phyloP scores from a whole-genome alignment of 768 basidiomycete species.

The Sarcodon aspratus region DNA sequence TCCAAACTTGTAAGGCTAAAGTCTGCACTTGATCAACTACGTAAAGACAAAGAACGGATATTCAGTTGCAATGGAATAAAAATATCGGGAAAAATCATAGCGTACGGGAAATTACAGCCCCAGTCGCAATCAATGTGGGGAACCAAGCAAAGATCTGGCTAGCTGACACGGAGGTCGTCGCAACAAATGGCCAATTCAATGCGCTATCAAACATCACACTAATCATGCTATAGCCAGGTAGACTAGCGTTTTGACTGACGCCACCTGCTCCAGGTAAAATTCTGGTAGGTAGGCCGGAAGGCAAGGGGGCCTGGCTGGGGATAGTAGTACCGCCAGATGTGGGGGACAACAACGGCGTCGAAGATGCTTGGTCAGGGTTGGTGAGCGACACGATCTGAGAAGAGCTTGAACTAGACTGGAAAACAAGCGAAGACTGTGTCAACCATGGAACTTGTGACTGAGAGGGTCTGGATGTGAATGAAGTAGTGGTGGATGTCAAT shows the following conservation, averaged over 20 bases:
- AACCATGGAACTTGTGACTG: constrained; percentile 24
- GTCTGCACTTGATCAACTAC: constrained; percentile 27
- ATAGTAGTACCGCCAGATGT: constrained; percentile 6
- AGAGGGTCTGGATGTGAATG: constrained; percentile 12
- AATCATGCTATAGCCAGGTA: constrained; percentile 37
- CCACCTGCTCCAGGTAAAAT: constrained; percentile 34
- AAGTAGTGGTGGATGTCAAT: constrained; percentile 8
- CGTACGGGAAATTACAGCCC: constrained; percentile 34
- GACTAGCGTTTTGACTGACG: constrained; percentile 12
- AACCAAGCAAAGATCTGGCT: constrained; percentile 73
- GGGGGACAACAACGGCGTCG: constrained; percentile 17
- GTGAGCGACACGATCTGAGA: constrained; percentile 13
- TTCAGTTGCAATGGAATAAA: constrained; percentile 14
- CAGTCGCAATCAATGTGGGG: constrained; percentile 36
- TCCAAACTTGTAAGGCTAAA: constrained; percentile 57
- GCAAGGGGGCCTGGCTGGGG: constrained; percentile 29
- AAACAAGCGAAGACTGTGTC: constrained; percentile 22
- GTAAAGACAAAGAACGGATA: constrained; percentile 7
- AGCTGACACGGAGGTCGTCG: constrained; percentile 38
- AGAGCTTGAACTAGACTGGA: constrained; percentile 9
- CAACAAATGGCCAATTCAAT: constrained; percentile 66
- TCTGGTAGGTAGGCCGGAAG: constrained; percentile 44
- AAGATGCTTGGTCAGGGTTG: constrained; percentile 25
- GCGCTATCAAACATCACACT: constrained; percentile 48
- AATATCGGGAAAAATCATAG: constrained; percentile 15